Evolutionary conservation across 352 stramenopile genomes (phyloP).

Genomic region (Phytophthora capsici): DNA sequence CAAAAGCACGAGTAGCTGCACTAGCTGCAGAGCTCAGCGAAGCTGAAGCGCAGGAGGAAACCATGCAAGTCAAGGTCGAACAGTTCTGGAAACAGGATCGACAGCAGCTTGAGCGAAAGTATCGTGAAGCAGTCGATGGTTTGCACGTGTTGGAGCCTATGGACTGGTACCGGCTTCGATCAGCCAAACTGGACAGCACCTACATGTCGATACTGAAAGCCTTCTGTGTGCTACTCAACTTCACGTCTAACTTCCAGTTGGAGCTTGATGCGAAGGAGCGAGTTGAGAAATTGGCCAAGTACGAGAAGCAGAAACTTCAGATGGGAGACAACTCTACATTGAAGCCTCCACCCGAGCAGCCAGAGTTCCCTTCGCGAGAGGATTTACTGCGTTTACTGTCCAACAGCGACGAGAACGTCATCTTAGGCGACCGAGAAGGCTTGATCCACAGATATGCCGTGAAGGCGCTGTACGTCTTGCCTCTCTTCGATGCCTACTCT

Average conservation of each 20-base stretch:
- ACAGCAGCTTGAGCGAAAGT: conserved; percentile 58
- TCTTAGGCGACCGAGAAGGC: conserved; percentile 78
- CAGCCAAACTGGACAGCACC: conserved; percentile 61
- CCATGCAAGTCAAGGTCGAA: conserved; percentile 83
- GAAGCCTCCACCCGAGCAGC: conserved; percentile 20
- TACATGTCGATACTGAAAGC: conserved; percentile 71
- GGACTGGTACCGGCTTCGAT: conserved; percentile 81
- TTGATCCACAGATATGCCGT: conserved; percentile 82
- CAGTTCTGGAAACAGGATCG: conserved; percentile 76
- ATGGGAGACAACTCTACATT: conserved; percentile 18
- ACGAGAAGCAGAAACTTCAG: conserved; percentile 33
- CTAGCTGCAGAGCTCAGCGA: conserved; percentile 47
- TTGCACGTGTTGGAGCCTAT: conserved; percentile 59
- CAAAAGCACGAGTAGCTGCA: conserved; percentile 33
- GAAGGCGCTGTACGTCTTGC: conserved; percentile 80
- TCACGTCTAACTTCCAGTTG: conserved; percentile 74
- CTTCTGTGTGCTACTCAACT: conserved; percentile 73
- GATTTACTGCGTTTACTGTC: conserved; percentile 75
- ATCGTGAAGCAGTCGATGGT: conserved; percentile 66
- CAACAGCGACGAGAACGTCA: conserved; percentile 82
- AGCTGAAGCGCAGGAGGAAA: conserved; percentile 61
- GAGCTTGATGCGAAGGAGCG: conserved; percentile 36
- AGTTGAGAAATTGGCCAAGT: conserved; percentile 22
- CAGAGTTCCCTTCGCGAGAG: conserved; percentile 55
- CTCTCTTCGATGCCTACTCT: conserved; percentile 84